Conservation (phyloP, 2,329 filamentous ascomycete genomes). For the Teratosphaeriaceae sp. region DNA sequence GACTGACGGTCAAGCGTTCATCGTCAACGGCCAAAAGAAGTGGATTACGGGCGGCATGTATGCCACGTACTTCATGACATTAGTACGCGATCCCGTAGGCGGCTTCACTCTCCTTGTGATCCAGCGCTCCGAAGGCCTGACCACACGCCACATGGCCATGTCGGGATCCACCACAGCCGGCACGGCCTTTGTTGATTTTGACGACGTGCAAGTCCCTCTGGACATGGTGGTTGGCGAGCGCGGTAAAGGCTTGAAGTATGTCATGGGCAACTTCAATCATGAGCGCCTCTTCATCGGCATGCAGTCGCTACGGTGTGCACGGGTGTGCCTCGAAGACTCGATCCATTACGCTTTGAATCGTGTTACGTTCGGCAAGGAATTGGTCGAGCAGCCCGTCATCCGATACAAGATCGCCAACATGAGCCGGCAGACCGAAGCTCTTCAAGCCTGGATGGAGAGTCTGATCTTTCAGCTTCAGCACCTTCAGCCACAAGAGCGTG, state of each 20-base stretch:
- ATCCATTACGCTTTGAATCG: slow-evolving; percentile 59
- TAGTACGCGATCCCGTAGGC: too few species aligned
- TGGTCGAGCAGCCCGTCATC: slow-evolving; percentile 70
- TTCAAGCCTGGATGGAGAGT: slow-evolving; percentile 64
- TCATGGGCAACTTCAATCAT: slow-evolving; percentile 60
- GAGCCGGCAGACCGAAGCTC: slow-evolving; percentile 56
- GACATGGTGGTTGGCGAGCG: slow-evolving; percentile 65
- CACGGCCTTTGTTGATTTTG: slow-evolving; percentile 69
- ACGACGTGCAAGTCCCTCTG: slow-evolving; percentile 65
- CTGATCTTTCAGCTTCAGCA: slow-evolving; percentile 63
- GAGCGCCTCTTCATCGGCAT: slow-evolving; percentile 64
- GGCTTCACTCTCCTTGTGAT: too few species aligned
- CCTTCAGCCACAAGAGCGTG: slow-evolving; percentile 52
- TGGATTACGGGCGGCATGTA: slow-evolving; percentile 70
- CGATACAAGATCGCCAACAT: slow-evolving; percentile 67
- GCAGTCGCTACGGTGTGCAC: slow-evolving; percentile 54
- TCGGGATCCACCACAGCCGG: too few species aligned
- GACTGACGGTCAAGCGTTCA: slow-evolving; percentile 65
- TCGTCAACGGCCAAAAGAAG: slow-evolving; percentile 68
- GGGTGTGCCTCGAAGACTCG: slow-evolving; percentile 53
- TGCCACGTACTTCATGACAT: too few species aligned
- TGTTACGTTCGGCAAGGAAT: slow-evolving; percentile 60
- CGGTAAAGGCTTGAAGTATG: slow-evolving; percentile 65
- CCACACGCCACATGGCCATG: too few species aligned
- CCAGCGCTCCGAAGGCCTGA: too few species aligned